These are phyloP conservation scores for Fusarium staphyleae DNA, from an alignment of 2,329 filamentous ascomycete genomes.

Conservation along the genomic window DNA sequence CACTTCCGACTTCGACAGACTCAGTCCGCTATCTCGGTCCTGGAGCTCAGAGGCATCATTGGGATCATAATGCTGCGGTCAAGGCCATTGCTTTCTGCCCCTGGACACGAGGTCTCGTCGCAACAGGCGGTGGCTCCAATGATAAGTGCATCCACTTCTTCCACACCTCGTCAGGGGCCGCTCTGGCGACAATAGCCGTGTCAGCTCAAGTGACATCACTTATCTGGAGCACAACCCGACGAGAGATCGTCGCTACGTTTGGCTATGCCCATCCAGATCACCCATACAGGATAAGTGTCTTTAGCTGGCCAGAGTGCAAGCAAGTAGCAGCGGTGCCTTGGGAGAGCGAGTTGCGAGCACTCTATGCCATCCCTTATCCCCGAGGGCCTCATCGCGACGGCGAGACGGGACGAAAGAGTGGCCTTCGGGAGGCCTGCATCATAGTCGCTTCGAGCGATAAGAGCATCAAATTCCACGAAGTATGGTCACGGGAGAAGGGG, in stretches of 20 bases:
- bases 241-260: slow-evolving; percentile 92
- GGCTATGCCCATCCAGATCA: slow-evolving; percentile 93
- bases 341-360: slow-evolving; percentile 78
- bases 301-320: slow-evolving; percentile 90
- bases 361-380: slow-evolving; percentile 90
- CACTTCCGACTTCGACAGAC: slow-evolving; percentile 42
- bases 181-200: slow-evolving; percentile 89
- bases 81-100: slow-evolving; percentile 98
- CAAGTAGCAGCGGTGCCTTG: slow-evolving; percentile 86
- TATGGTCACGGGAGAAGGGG: slow-evolving; percentile 76
- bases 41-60: slow-evolving; percentile 72
- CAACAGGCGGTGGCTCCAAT: slow-evolving; percentile 91
- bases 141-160: slow-evolving; percentile 97
- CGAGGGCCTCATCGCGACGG: slow-evolving; percentile 49
- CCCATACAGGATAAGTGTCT: slow-evolving; percentile 86
- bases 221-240: slow-evolving; percentile 84
- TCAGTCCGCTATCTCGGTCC: slow-evolving; percentile 57
- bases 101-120: slow-evolving; percentile 86
- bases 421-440: slow-evolving; percentile 65
- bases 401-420: slow-evolving; percentile 33
- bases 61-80: slow-evolving; percentile 84
- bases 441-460: slow-evolving; percentile 92
- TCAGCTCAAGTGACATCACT: slow-evolving; percentile 92
- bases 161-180: slow-evolving; percentile 82
- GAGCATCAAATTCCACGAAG: slow-evolving; percentile 93